phyloP scores from a whole-genome alignment of 257 asterid genomes.

The Solanum neorickii region DNA sequence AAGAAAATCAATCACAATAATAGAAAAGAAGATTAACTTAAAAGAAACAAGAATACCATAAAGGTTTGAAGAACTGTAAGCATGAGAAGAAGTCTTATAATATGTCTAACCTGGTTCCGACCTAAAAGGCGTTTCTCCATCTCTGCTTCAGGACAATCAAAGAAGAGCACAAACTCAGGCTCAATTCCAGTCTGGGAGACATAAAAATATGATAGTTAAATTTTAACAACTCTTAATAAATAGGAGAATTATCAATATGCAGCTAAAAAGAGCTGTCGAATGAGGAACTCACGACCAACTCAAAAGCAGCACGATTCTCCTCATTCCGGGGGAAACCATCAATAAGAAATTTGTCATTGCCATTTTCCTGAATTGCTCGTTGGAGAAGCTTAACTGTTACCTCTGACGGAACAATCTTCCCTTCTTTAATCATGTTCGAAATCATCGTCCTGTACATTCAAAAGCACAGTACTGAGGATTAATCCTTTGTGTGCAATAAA shows the following conservation, averaged over 20 bases:
- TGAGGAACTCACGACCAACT: slow-evolving; percentile 46
- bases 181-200: slow-evolving; percentile 58
- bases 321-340: slow-evolving; percentile 96
- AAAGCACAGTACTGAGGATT: not conserved
- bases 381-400: slow-evolving; percentile 75
- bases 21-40: not conserved
- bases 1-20: not conserved
- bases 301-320: slow-evolving; percentile 90
- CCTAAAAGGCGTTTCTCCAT: slow-evolving; percentile 36
- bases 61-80: not conserved
- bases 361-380: slow-evolving; percentile 60
- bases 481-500: not conserved
- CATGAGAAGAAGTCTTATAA: not conserved
- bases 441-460: slow-evolving; percentile 58
- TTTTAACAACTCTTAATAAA: not conserved
- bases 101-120: slow-evolving; percentile 22
- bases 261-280: not conserved
- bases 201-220: not conserved
- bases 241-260: not conserved
- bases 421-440: slow-evolving; percentile 73
- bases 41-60: not conserved
- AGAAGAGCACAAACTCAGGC: slow-evolving; percentile 53
- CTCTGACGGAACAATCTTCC: slow-evolving; percentile 87
- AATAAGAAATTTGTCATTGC: slow-evolving; percentile 80
- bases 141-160: slow-evolving; percentile 38